A percentile compares a stretch with the other conserved stretches of the same genome.
These are phyloP conservation scores for Fimicolochytrium jonesii DNA, from an alignment of 192 early-diverging fungal species.

Conservation along the genomic window DNA sequence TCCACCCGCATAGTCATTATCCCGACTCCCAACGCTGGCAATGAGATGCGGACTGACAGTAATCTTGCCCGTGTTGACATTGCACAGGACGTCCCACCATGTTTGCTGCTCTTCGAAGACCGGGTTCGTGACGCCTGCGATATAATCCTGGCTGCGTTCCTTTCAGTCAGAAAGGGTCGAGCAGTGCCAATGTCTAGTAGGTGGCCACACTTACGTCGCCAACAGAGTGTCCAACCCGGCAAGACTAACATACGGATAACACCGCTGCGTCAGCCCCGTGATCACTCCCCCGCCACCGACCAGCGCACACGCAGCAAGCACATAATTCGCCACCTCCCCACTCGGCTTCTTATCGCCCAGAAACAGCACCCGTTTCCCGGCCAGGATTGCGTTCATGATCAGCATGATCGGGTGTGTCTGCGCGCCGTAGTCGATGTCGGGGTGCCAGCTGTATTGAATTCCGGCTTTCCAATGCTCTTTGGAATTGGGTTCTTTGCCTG, in stretches of 20 bases:
- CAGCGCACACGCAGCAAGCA: slow-evolving; percentile 82
- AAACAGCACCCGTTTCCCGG: slow-evolving; percentile 91
- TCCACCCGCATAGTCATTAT: background rate
- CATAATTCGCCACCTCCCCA: slow-evolving; percentile 90
- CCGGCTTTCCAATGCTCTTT: slow-evolving; percentile 37
- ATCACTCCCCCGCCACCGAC: slow-evolving; percentile 85
- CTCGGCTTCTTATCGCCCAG: slow-evolving; percentile 85
- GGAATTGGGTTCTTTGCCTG: too few species aligned
- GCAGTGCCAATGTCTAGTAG: too few species aligned
- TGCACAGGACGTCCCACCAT: slow-evolving; percentile 97
- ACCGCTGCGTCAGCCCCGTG: slow-evolving; percentile 79
- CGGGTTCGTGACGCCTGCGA: slow-evolving; percentile 96
- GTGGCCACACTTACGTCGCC: slow-evolving; percentile 56
- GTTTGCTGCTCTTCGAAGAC: slow-evolving; percentile 85
- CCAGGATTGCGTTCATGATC: slow-evolving; percentile 83
- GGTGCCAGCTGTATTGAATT: slow-evolving; percentile 58
- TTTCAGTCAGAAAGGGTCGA: too few species aligned
- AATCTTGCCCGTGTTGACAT: slow-evolving; percentile 90
- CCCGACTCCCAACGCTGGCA: background rate
- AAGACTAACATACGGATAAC: slow-evolving; percentile 87
- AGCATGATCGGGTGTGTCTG: slow-evolving; percentile 83
- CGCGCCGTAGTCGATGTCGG: slow-evolving; percentile 84
- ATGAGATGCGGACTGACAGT: slow-evolving; percentile 76
- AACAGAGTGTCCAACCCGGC: slow-evolving; percentile 82
- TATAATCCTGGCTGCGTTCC: slow-evolving; percentile 82